Base-by-base conservation (phyloP, 1,139 yeast genomes). In the Geotrichum aggregatum region DNA sequence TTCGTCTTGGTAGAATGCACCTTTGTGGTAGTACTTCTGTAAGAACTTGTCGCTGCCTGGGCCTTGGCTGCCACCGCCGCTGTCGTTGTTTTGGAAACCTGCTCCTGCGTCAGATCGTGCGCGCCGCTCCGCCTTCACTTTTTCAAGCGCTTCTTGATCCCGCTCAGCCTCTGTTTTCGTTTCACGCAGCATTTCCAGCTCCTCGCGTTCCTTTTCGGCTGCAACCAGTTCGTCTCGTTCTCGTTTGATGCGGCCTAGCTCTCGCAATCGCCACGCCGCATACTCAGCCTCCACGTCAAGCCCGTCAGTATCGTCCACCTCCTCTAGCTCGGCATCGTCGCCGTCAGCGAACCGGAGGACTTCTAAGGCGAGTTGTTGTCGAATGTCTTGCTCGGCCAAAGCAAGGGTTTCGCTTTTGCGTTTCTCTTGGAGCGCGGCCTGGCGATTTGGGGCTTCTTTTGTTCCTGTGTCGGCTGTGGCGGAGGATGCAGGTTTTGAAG, bases 261-360 rank as follows among this genome's bases (percentile, higher is more conserved):
- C 79, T 6, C 84, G 71, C 26, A 59, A 52, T 52, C 70, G 69
- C 84, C 84, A 80, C 6, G 69, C 74, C 3, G 63, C 66, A 38
- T 63, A 63, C 61, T 79, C 84, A 1, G 59, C 63, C 42, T 69
- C 76, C 0, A 82, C 79, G 56, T 79, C 79, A 13, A 76, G 40
- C 35, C 76, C 81, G 59, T 80, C 84, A 0, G 82, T 77, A 58
- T 80, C 84, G 58, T 79, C 82, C 1, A 78, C 66, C 0, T 69
- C 71, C 6, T 65, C 69, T 14, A 63, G 58, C 16, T 60, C 68
- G 19, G 63, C 66, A 21, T 58, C 61, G 7, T 58, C 58, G 33
- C 49, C 44, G 39, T 43, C 41, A 3, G 36, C 44, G 34, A 40
- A 28, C 21, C 26, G 33, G 19, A 47, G 13, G 13, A 40, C 48